Conservation (phyloP, 768 basidiomycete species). For the Lactifluus rugatus region DNA sequence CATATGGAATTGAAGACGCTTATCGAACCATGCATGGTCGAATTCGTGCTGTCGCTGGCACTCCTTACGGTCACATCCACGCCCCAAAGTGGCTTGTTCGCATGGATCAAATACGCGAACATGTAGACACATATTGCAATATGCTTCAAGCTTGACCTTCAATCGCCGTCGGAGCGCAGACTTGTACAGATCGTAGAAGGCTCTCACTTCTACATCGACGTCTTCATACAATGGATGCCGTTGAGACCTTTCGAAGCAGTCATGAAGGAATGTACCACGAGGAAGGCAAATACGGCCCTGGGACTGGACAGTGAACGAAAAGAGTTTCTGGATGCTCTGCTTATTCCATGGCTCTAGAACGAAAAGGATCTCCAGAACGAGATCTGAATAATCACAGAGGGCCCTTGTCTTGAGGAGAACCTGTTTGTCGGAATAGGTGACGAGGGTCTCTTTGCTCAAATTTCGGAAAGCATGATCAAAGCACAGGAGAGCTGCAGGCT, state of each 20-base stretch:
- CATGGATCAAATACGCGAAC: slow-evolving; percentile 16
- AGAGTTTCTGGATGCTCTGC: background rate
- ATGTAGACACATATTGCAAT: background rate
- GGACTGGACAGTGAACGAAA: slow-evolving; percentile 2
- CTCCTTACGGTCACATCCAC: background rate
- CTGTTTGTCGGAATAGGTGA: background rate
- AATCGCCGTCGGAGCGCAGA: slow-evolving; percentile 1
- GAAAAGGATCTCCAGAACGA: background rate
- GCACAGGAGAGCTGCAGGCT: slow-evolving; percentile 14
- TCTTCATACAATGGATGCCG: background rate
- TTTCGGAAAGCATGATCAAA: slow-evolving; percentile 6
- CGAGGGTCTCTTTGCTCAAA: background rate
- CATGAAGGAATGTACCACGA: slow-evolving; percentile 4
- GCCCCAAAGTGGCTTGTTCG: background rate
- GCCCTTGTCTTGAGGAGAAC: background rate
- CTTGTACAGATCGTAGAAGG: slow-evolving; percentile 1
- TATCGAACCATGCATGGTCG: slow-evolving; percentile 9
- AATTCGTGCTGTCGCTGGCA: slow-evolving; percentile 11
- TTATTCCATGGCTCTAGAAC: background rate
- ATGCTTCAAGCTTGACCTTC: background rate
- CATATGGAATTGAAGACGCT: slow-evolving; percentile 11
- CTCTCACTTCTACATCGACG: background rate
- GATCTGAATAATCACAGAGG: background rate
- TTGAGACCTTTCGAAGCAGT: background rate
- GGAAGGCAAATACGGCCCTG: slow-evolving; percentile 4